phyloP scores from a whole-genome alignment of 2,329 filamentous ascomycete genomes.

The Trichothecium roseum region DNA sequence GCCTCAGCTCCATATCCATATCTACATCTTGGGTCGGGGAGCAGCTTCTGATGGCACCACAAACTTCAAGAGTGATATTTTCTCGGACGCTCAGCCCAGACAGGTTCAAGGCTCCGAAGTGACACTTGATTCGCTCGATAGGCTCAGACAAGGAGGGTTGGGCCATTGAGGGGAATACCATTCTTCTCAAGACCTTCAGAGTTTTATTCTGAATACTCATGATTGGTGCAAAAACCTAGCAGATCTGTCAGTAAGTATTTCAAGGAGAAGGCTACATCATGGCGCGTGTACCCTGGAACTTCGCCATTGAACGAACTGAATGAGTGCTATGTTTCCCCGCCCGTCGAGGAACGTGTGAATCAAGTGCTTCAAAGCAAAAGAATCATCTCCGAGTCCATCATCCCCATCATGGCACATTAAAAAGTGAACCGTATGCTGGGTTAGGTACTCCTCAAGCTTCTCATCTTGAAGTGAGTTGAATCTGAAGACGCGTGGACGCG shows the following conservation, averaged over 20 bases:
- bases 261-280: background rate
- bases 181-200: too few species aligned
- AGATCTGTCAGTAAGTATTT: background rate
- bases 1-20: too few species aligned
- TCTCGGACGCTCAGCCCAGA: too few species aligned
- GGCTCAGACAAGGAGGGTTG: too few species aligned
- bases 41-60: too few species aligned
- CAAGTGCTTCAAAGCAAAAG: slow-evolving; percentile 17
- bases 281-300: slow-evolving; percentile 47
- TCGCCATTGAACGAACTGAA: slow-evolving; percentile 52
- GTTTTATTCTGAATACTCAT: background rate
- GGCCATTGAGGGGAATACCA: too few species aligned
- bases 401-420: slow-evolving; percentile 57
- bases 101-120: too few species aligned
- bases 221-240: slow-evolving; percentile 3
- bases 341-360: slow-evolving; percentile 43
- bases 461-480: slow-evolving; percentile 36
- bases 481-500: slow-evolving; percentile 21
- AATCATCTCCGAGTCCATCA: slow-evolving; percentile 8
- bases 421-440: slow-evolving; percentile 48
- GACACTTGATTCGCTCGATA: too few species aligned
- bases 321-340: slow-evolving; percentile 51
- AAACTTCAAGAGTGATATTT: too few species aligned
- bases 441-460: slow-evolving; percentile 46
- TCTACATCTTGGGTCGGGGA: too few species aligned